A percentile compares a stretch with the other conserved stretches of the same genome.
These are phyloP conservation scores for Gnomoniopsis smithogilvyi DNA, from an alignment of 2,329 filamentous ascomycete species.

Conservation along the genomic window DNA sequence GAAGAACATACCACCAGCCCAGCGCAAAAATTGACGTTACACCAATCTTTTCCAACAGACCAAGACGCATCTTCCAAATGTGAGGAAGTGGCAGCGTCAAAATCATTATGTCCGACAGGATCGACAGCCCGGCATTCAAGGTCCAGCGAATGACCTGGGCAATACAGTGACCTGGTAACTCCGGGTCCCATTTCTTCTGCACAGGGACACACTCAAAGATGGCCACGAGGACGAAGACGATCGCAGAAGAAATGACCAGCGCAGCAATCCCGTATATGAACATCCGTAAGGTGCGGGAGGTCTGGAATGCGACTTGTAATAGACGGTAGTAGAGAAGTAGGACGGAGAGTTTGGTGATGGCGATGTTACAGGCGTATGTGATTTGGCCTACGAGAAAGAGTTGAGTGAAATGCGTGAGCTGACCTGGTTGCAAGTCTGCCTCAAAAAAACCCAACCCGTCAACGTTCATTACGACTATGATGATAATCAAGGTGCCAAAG, in stretches of 20 bases:
- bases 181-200: constrained; percentile 43
- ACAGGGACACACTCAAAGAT: constrained; percentile 52
- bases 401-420: constrained; percentile 42
- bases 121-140: constrained; percentile 44
- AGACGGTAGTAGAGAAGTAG: constrained; percentile 50
- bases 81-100: constrained; percentile 40
- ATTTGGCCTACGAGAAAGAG: constrained; percentile 45
- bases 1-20: constrained; percentile 37
- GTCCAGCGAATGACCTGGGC: constrained; percentile 49
- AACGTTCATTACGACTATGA: constrained; percentile 45
- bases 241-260: constrained; percentile 44
- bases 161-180: constrained; percentile 43
- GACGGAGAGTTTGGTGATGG: constrained; percentile 46
- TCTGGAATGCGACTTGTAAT: constrained; percentile 38
- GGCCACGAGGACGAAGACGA: constrained; percentile 45
- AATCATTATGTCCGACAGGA: constrained; percentile 44
- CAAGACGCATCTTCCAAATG: constrained; percentile 43
- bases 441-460: constrained; percentile 46
- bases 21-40: constrained; percentile 41
- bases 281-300: constrained; percentile 37
- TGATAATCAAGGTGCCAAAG: constrained; percentile 36
- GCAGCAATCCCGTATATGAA: constrained; percentile 36
- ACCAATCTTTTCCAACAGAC: constrained; percentile 38
- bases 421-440: constrained; percentile 29
- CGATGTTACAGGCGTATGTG: constrained; percentile 44